Conservation (phyloP, 2,329 filamentous ascomycete genomes). For the Ustulina deusta region DNA sequence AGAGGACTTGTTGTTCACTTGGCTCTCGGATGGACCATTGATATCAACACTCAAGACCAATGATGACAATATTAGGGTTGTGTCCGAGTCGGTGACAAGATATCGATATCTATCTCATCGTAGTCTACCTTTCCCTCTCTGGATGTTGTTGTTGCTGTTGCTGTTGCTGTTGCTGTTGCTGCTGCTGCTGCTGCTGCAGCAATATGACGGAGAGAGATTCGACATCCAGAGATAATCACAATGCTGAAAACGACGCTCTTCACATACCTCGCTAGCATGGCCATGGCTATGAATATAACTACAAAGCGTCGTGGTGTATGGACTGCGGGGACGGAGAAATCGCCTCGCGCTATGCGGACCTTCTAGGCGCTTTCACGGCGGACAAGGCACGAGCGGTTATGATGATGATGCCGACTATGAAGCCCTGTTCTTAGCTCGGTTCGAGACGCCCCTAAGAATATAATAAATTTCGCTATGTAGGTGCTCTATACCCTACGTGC, state of each 20-base stretch:
- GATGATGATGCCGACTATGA: too few relatives aligned
- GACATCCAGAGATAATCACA: neutral
- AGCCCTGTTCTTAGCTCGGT: too few relatives aligned
- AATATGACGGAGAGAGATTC: neutral
- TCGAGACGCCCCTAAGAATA: too few relatives aligned
- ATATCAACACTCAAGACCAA: too few relatives aligned
- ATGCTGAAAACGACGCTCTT: slow-evolving; percentile 1
- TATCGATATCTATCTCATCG: neutral
- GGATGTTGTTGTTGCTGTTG: too few relatives aligned
- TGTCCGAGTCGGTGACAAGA: neutral
- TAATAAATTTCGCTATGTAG: too few relatives aligned
- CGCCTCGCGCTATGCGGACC: slow-evolving; percentile 31
- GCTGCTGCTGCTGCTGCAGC: too few relatives aligned
- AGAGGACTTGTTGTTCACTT: neutral
- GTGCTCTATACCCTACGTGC: too few relatives aligned
- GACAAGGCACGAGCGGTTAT: slow-evolving; percentile 31
- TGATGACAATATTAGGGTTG: too few relatives aligned
- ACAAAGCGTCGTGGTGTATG: slow-evolving; percentile 1
- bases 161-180: too few relatives aligned
- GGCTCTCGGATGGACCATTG: neutral
- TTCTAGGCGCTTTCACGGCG: slow-evolving; percentile 31
- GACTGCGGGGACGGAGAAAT: slow-evolving; percentile 7
- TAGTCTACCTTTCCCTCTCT: too few relatives aligned
- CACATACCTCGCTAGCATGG: neutral
- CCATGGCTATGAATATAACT: neutral